phyloP scores from a whole-genome alignment of 129 eudicot species.

The Calendula officinalis region DNA sequence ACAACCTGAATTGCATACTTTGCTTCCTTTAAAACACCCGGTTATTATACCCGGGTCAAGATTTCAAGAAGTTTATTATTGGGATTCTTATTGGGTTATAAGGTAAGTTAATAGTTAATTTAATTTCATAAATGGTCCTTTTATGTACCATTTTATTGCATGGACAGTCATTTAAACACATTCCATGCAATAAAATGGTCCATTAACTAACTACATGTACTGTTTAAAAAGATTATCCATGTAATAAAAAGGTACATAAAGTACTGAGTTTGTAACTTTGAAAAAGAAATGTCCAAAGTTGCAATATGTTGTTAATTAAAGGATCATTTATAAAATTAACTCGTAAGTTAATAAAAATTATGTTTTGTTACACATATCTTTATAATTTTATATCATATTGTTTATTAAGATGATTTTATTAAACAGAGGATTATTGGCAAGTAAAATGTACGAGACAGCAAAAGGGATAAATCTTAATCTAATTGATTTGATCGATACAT shows the following conservation, averaged over 20 bases:
- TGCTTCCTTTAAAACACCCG: slow-evolving; percentile 69
- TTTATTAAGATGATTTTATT: slow-evolving; percentile 1
- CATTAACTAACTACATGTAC: too few relatives aligned
- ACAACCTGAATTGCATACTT: slow-evolving; percentile 58
- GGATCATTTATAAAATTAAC: too few relatives aligned
- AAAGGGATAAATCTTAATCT: slow-evolving; percentile 82
- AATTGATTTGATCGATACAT: slow-evolving; percentile 56
- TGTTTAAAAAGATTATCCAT: too few relatives aligned
- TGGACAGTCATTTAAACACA: too few relatives aligned
- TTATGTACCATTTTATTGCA: too few relatives aligned
- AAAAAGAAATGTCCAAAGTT: too few relatives aligned
- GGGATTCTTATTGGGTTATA: slow-evolving; percentile 96
- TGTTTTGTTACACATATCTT: not conserved
- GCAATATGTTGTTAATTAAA: too few relatives aligned
- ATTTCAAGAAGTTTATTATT: slow-evolving; percentile 88
- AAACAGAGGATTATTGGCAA: slow-evolving; percentile 79
- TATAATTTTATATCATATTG: not conserved
- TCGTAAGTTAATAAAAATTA: not conserved
- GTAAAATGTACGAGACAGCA: slow-evolving; percentile 91
- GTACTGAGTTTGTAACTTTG: too few relatives aligned
- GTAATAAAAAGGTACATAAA: too few relatives aligned
- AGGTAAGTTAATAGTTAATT: slow-evolving; percentile 37
- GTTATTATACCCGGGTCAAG: slow-evolving; percentile 91
- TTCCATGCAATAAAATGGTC: too few relatives aligned
- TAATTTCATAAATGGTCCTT: too few relatives aligned